Evolutionary conservation across 2,329 filamentous ascomycete genomes (phyloP).

Genomic region (Xylariales sp.): DNA sequence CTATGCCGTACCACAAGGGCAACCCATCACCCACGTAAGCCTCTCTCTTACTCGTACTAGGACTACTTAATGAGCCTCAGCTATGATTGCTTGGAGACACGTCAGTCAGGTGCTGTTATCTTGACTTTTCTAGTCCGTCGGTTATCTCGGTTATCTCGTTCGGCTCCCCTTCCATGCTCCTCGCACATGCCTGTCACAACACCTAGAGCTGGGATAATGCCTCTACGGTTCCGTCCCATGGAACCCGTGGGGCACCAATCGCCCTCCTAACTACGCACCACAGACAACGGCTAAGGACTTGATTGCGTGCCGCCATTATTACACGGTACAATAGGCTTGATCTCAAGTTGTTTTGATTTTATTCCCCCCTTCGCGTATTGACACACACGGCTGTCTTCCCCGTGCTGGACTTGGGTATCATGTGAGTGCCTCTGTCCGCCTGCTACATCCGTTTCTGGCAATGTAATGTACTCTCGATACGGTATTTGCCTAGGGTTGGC

Average conservation of each 20-base stretch:
- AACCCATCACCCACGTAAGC: constrained; percentile 51
- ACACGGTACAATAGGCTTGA: constrained; percentile 40
- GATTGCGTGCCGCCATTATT: constrained; percentile 33
- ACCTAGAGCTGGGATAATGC: constrained; percentile 45
- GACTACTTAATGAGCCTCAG: constrained; percentile 37
- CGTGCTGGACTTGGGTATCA: constrained; percentile 39
- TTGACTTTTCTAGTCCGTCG: constrained; percentile 41
- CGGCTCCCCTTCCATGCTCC: constrained; percentile 37
- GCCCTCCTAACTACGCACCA: constrained; percentile 36
- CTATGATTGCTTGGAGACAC: constrained; percentile 34
- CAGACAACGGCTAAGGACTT: constrained; percentile 31
- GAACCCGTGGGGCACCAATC: constrained; percentile 49
- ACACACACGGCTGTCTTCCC: constrained; percentile 32
- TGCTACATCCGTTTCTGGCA: constrained; percentile 50
- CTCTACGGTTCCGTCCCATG: constrained; percentile 44
- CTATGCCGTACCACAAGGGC: constrained; percentile 50
- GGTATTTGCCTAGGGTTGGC: constrained; percentile 45
- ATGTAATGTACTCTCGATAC: constrained; percentile 44
- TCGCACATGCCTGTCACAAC: constrained; percentile 33
- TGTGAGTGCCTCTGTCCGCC: constrained; percentile 44
- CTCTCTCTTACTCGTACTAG: constrained; percentile 40
- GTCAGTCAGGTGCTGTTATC: constrained; percentile 38
- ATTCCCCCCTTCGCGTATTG: constrained; percentile 15
- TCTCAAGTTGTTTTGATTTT: constrained; percentile 34
- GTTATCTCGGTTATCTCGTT: constrained; percentile 40